phyloP scores from a whole-genome alignment of 768 basidiomycete genomes.

The Mycena galericulata region DNA sequence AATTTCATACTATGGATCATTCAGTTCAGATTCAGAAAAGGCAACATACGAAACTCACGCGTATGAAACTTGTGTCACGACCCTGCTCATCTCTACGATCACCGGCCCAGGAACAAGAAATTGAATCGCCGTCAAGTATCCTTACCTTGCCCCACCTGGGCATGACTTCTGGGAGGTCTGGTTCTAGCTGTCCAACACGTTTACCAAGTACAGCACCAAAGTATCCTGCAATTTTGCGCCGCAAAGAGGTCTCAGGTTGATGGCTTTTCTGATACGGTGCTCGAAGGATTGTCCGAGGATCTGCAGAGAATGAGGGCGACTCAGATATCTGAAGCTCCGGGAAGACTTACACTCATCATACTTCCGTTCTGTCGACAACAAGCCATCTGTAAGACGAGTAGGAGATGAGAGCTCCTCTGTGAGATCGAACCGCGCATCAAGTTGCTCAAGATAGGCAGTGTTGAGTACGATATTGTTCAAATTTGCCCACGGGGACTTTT shows the following conservation, averaged over 20 bases:
- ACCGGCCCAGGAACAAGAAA: conserved; percentile 12
- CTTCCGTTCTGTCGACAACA: neutral
- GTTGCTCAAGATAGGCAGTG: conserved; percentile 41
- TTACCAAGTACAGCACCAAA: conserved; percentile 25
- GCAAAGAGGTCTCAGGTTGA: conserved; percentile 17
- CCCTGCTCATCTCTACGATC: neutral
- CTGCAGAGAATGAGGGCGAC: conserved; percentile 10
- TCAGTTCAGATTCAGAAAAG: neutral
- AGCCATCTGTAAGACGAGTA: neutral
- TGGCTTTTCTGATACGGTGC: conserved; percentile 23
- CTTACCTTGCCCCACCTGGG: conserved; percentile 41
- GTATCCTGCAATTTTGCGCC: conserved; percentile 34
- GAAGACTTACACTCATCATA: conserved; percentile 7
- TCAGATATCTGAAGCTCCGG: no score
- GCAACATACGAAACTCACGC: conserved; percentile 26
- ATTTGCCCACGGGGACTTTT: conserved; percentile 32
- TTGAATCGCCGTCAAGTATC: conserved; percentile 41
- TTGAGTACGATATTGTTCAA: conserved; percentile 28
- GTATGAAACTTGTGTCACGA: conserved; percentile 34
- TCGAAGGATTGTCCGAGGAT: conserved; percentile 33
- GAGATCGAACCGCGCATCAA: conserved; percentile 42
- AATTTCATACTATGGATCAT: conserved; percentile 15
- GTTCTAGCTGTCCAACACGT: neutral
- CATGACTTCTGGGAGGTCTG: conserved; percentile 33
- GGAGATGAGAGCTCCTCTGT: conserved; percentile 26